phyloP scores from a whole-genome alignment of 768 basidiomycete genomes.

The Pleurotus sapidus region DNA sequence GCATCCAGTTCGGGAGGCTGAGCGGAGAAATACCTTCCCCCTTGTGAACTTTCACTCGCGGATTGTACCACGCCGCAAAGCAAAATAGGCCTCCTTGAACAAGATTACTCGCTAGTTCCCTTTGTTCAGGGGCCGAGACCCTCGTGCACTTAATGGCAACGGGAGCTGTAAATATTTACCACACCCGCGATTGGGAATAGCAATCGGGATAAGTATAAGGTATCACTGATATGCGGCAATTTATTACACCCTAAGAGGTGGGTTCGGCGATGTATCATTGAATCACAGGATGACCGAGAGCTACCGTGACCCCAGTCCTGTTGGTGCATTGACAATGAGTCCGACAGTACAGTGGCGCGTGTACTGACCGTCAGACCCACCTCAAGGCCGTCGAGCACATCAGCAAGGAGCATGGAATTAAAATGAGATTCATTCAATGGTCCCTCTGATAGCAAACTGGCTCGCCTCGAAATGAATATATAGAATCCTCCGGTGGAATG shows the following conservation, averaged over 20 bases:
- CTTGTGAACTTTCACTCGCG: not conserved
- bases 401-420: no score
- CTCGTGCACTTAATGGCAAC: not conserved
- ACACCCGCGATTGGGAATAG: no score
- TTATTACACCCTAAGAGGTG: no score
- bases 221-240: no score
- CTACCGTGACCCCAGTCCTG: not conserved
- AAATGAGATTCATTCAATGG: no score
- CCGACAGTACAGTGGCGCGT: not conserved
- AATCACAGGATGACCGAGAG: no score
- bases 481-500: constrained; percentile 2
- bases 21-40: constrained; percentile 6
- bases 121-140: not conserved
- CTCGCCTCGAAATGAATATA: not conserved
- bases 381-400: not conserved
- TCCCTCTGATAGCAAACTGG: not conserved
- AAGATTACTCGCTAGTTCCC: not conserved
- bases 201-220: no score
- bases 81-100: no score
- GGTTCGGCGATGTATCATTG: no score
- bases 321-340: not conserved
- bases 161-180: not conserved
- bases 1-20: not conserved
- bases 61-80: no score
- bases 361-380: not conserved